Conservation (phyloP, 495 filamentous ascomycete species). For the Tuber melanosporum region DNA sequence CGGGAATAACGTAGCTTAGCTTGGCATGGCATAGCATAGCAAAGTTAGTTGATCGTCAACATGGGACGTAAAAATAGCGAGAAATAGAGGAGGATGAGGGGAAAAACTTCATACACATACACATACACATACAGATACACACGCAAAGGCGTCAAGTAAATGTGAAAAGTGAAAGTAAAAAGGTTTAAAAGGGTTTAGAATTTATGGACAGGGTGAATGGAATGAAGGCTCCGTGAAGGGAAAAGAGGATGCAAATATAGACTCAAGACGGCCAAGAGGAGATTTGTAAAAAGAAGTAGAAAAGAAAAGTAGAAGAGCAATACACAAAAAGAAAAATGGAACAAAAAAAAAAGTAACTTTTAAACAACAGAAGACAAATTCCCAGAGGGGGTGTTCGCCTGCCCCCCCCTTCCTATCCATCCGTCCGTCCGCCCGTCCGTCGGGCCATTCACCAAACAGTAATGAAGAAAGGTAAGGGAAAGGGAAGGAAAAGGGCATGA, state of each 20-base stretch:
- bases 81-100: background rate
- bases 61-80: background rate
- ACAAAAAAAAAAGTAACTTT: constrained; percentile 21
- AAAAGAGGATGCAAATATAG: background rate
- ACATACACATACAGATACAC: background rate
- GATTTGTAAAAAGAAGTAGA: background rate
- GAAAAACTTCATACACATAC: background rate
- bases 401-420: constrained; percentile 7
- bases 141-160: background rate
- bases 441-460: background rate
- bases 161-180: background rate
- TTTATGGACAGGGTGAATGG: background rate
- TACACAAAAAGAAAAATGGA: constrained; percentile 4
- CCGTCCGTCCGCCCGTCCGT: constrained; percentile 27
- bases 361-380: constrained; percentile 13
- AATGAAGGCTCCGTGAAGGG: background rate
- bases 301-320: constrained; percentile 5
- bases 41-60: background rate
- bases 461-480: background rate
- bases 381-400: constrained; percentile 1
- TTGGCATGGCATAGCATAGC: background rate
- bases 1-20: background rate
- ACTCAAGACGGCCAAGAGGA: background rate
- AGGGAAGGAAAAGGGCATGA: background rate
- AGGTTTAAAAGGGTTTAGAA: background rate